A percentile compares a stretch with the other conserved stretches of the same genome.
These are phyloP conservation scores for Aspergillus sergii DNA, from an alignment of 2,329 filamentous ascomycete species.

Conservation along the genomic window DNA sequence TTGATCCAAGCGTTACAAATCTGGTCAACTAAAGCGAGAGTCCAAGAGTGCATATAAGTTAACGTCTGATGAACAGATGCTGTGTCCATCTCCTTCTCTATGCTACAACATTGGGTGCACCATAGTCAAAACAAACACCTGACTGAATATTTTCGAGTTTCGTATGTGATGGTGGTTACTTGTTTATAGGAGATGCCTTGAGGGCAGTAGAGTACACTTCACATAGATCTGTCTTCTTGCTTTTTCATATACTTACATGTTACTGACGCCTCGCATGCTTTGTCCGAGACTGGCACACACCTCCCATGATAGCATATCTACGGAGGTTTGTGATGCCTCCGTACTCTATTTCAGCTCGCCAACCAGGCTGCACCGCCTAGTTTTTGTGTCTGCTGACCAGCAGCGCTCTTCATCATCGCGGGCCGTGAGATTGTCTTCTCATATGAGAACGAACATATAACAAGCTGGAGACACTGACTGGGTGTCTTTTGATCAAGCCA, in stretches of 20 bases:
- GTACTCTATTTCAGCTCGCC: neutral
- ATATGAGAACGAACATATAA: neutral
- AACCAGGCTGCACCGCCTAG: neutral
- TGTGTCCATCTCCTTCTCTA: neutral
- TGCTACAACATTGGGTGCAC: no score
- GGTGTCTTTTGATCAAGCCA: conserved; percentile 2
- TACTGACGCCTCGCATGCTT: neutral
- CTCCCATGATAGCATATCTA: neutral
- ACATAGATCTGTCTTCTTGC: neutral
- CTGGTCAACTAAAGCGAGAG: neutral
- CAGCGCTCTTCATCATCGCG: neutral
- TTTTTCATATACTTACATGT: conserved; percentile 2
- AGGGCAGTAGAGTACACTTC: neutral
- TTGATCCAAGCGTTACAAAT: neutral
- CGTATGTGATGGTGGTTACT: neutral
- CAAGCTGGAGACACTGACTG: neutral
- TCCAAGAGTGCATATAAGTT: neutral
- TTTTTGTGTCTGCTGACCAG: neutral
- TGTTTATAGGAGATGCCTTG: neutral
- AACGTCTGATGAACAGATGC: neutral
- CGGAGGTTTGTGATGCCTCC: neutral
- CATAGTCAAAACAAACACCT: neutral
- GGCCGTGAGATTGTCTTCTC: conserved; percentile 1
- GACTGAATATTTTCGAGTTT: neutral
- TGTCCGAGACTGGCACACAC: neutral